Percentiles rank a stretch among this genome's conserved stretches.
These are phyloP conservation scores for Aspergillus transmontanensis DNA, from an alignment of 2,329 filamentous ascomycete genomes.

Conservation along the genomic window DNA sequence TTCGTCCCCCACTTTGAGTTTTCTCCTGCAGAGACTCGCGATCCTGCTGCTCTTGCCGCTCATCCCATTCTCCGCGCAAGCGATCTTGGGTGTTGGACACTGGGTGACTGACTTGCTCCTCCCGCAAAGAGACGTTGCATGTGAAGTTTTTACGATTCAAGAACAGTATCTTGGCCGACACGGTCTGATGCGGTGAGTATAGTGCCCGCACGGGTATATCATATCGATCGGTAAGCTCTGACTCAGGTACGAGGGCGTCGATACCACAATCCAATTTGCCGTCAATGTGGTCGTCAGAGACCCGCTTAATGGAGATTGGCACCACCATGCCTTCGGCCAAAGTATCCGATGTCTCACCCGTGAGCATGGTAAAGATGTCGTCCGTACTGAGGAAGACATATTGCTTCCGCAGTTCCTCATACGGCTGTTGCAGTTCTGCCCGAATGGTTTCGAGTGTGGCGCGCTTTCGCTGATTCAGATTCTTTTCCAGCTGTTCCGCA, in stretches of 20 bases:
- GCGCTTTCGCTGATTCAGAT: conserved; percentile 91
- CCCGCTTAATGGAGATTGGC: conserved; percentile 81
- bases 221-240: conserved; percentile 75
- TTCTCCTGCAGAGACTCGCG: conserved; percentile 82
- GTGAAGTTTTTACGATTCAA: conserved; percentile 84
- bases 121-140: conserved; percentile 80
- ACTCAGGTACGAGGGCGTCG: conserved; percentile 81
- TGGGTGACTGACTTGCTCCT: conserved; percentile 75
- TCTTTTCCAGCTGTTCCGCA: conserved; percentile 88
- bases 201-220: conserved; percentile 70
- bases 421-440: conserved; percentile 86
- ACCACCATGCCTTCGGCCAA: conserved; percentile 90
- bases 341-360: conserved; percentile 84
- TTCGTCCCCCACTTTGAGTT: conserved; percentile 80
- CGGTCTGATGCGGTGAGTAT: conserved; percentile 77
- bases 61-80: conserved; percentile 83
- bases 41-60: conserved; percentile 76
- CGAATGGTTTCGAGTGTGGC: conserved; percentile 96
- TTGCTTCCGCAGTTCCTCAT: conserved; percentile 86
- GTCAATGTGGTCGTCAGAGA: conserved; percentile 90
- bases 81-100: conserved; percentile 71
- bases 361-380: conserved; percentile 94
- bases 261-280: conserved; percentile 92
- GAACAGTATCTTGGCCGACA: conserved; percentile 83
- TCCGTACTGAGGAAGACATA: conserved; percentile 71